These are phyloP conservation scores for Parietichytrium sp. DNA, from an alignment of 108 stramenopile genomes.

Conservation along the genomic window DNA sequence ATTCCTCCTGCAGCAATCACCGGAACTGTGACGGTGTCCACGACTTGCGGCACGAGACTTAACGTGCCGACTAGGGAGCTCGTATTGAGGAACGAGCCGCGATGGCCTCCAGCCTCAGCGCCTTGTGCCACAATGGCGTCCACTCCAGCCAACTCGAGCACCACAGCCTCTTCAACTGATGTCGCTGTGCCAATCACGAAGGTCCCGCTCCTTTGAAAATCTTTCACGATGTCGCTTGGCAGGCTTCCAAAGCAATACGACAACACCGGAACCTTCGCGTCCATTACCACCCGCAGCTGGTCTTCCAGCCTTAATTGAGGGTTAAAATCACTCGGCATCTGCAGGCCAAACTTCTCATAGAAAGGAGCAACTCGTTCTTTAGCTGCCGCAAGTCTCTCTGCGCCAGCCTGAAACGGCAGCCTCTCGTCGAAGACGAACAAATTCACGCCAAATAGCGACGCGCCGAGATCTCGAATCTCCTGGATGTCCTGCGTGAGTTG, in stretches of 20 bases:
- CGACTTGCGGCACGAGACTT: background rate
- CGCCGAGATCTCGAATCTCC: background rate
- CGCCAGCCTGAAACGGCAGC: background rate
- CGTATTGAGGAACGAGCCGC: slow-evolving; percentile 38
- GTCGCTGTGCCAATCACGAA: slow-evolving; percentile 37
- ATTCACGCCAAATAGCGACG: background rate
- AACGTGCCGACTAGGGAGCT: slow-evolving; percentile 11
- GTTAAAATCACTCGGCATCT: background rate
- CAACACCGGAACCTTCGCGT: background rate
- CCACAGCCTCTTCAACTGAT: slow-evolving; percentile 28
- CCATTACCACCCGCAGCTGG: background rate
- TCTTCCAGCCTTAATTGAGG: background rate
- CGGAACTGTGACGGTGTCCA: slow-evolving; percentile 1
- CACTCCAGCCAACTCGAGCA: slow-evolving; percentile 3
- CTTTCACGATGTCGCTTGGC: background rate
- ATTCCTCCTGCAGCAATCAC: slow-evolving; percentile 41
- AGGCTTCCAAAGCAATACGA: slow-evolving; percentile 40
- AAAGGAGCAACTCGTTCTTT: background rate
- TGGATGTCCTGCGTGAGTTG: background rate
- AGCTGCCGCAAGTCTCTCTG: background rate
- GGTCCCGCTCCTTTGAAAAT: background rate
- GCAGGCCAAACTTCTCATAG: background rate
- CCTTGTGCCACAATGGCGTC: slow-evolving; percentile 42
- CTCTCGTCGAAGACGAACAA: slow-evolving; percentile 2
- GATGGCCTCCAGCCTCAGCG: slow-evolving; percentile 44